Base-by-base conservation (phyloP, 2,329 filamentous ascomycete species). In the Rutstroemia sp. region DNA sequence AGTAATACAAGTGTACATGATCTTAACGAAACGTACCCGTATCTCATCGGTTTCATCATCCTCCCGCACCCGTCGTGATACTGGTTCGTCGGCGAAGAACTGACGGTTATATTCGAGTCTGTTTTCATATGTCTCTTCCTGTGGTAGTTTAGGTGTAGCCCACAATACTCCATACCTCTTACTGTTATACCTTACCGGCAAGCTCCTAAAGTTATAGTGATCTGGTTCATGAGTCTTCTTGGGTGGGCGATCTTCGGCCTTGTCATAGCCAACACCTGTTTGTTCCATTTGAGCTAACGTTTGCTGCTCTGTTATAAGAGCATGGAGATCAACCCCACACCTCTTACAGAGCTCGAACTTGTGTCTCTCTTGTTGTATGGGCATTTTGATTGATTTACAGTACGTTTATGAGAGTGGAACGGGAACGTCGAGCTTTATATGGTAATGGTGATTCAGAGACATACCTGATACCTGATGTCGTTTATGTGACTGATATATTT, bases 61-160 rank as follows among this genome's bases (percentile, higher is more conserved):
- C 3, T 34, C n/a, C 27, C 63, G 59, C 42, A 61, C 36, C 44
- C 52, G 63, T 48, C 59, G 56, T 56, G 57, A 60, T 47, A 64
- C 46, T 10, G 57, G 56, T 9, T 44, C 42, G 36, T 58, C 51
- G 14, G 45, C 50, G 46, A 61, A 65, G 38, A 61, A 64, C 17
- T 51, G 16, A 23, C 54, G 56, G 56, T 58, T 53, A 34, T 52
- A 51, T 25, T 60, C 54, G 5, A 65, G 47, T 39, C 47, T 61
- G 40, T 61, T 57, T 17, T 60, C 59, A 5, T 52, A 39, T 27
- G 27, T 45, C 30, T 58, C 54, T 30, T 45, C n/a, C 16, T 36
- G 10, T 17, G 47, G 8, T n/a, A 39, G 16, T 27, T 46, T 25
- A 48, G 40, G 17, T 21, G 10, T 44, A 21, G 30, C 30, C 30